phyloP scores from a whole-genome alignment of 202 grass and related monocot genomes.

The Schoenoplectus tabernaemontani region DNA sequence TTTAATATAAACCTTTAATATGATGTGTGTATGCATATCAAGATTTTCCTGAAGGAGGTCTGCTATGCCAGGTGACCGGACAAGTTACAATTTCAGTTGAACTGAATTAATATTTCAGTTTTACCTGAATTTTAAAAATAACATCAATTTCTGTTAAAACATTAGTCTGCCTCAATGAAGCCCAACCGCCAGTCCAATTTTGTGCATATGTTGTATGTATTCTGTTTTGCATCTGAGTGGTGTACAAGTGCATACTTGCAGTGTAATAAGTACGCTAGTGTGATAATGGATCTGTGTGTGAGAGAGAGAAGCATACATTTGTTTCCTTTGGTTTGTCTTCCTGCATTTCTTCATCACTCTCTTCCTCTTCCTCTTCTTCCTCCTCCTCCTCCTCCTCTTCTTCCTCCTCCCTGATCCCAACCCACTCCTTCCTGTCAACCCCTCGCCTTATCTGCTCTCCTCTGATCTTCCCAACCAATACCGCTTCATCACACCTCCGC shows the following conservation, averaged over 20 bases:
- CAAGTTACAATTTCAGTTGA: background rate
- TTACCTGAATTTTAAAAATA: background rate
- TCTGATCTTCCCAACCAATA: constrained; percentile 72
- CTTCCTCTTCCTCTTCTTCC: constrained; percentile 26
- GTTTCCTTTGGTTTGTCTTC: constrained; percentile 16
- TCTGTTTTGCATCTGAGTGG: background rate
- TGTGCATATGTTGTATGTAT: background rate
- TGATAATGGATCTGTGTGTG: background rate
- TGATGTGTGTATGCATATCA: background rate
- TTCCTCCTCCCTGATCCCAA: constrained; percentile 34
- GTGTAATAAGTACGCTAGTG: background rate
- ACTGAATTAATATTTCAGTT: background rate
- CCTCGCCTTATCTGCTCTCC: constrained; percentile 68
- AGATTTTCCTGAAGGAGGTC: background rate
- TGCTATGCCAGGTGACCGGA: background rate
- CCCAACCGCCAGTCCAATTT: background rate
- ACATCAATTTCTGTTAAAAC: background rate
- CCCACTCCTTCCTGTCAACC: constrained; percentile 62
- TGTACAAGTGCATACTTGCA: background rate
- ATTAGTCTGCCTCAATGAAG: background rate
- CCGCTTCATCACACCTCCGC: constrained; percentile 61
- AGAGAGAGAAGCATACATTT: background rate
- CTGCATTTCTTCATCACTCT: constrained; percentile 2
- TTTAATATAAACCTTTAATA: background rate
- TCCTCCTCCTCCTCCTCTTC: constrained; percentile 43